A percentile compares a stretch with the other conserved stretches of the same genome.
phyloP scores from a whole-genome alignment of 257 asterid species.

The Fraxinus excelsior region DNA sequence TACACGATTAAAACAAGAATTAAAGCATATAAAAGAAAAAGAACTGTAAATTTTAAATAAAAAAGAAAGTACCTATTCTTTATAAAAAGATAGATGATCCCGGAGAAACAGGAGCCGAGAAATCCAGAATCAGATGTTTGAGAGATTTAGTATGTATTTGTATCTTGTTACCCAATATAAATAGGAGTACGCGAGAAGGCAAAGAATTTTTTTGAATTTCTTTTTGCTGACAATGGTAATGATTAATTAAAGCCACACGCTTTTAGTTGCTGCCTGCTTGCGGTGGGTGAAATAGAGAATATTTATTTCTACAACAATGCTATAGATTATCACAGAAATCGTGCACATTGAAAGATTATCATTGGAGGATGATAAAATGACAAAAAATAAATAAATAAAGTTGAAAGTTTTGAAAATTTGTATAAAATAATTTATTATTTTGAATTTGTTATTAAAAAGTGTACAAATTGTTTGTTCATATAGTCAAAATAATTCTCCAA shows the following conservation, averaged over 20 bases:
- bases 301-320: too few species aligned
- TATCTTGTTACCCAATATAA: neutral
- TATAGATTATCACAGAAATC: too few species aligned
- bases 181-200: neutral
- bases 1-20: neutral
- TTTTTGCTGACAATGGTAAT: neutral
- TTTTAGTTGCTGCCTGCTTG: neutral
- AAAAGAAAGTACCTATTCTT: conserved; percentile 28
- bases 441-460: too few species aligned
- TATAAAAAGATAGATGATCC: conserved; percentile 25
- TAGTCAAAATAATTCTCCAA: too few species aligned
- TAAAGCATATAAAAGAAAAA: neutral
- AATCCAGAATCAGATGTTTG: conserved; percentile 41
- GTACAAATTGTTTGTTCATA: too few species aligned
- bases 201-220: neutral
- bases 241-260: conserved; percentile 21
- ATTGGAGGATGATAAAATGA: too few species aligned
- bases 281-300: neutral
- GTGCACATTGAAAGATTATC: too few species aligned
- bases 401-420: too few species aligned
- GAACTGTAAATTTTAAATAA: neutral
- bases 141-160: conserved; percentile 15
- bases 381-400: too few species aligned
- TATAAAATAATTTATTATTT: too few species aligned
- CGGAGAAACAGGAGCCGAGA: conserved; percentile 43